Evolutionary conservation across 1,139 yeast genomes (phyloP).

Genomic region (Saccharomycopsis hybrid): DNA sequence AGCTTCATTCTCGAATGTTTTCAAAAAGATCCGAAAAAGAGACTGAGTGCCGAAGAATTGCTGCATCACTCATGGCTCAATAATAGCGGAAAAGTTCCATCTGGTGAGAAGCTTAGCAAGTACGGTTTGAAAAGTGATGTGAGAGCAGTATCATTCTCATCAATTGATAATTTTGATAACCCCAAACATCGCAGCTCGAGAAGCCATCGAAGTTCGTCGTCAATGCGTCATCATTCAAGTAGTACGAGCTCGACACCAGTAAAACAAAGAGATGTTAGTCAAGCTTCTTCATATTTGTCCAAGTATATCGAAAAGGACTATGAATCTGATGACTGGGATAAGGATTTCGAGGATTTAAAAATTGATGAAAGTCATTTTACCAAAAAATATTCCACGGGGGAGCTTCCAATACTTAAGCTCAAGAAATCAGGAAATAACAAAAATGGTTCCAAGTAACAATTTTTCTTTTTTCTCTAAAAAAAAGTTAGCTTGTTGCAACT

Average conservation of each 20-base stretch:
- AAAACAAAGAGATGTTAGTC: background rate
- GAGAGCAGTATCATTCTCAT: no score
- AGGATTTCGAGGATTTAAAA: constrained; percentile 12
- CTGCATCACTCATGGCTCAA: constrained; percentile 67
- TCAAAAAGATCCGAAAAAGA: constrained; percentile 61
- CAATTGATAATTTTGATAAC: background rate
- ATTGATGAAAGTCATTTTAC: no score
- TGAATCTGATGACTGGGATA: constrained; percentile 12
- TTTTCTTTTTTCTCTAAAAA: no score
- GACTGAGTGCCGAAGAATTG: constrained; percentile 64
- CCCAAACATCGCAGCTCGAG: background rate
- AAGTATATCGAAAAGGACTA: constrained; percentile 15
- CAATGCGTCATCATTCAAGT: no score
- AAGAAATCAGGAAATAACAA: no score
- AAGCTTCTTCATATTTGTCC: constrained; percentile 5
- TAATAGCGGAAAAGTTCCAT: background rate
- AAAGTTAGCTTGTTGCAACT: no score
- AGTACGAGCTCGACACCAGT: background rate
- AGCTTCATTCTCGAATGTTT: constrained; percentile 74
- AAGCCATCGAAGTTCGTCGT: no score
- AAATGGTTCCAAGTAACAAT: no score
- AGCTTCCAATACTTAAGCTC: no score
- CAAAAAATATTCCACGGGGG: no score
- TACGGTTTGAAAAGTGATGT: no score
- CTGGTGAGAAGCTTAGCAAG: no score